These are phyloP conservation scores for Zoysia pacifica DNA, from an alignment of 176 grass and related monocot genomes.

Conservation along the genomic window DNA sequence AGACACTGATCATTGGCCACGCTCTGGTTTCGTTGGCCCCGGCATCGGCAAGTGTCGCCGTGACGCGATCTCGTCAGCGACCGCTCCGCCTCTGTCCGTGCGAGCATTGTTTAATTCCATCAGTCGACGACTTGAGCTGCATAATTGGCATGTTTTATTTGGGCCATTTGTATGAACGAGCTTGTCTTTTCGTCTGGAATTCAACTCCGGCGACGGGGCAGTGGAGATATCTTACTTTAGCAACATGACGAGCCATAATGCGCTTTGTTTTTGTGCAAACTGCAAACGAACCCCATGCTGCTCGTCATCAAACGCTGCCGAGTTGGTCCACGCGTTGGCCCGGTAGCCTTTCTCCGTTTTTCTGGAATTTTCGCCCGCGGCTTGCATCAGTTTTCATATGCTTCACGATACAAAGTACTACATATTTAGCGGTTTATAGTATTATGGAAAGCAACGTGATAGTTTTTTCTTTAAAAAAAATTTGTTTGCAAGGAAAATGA, in stretches of 20 bases:
- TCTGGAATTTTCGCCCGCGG: too few species aligned
- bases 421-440: neutral
- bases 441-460: neutral
- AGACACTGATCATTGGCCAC: neutral
- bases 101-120: neutral
- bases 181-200: conserved; percentile 33
- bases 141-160: conserved; percentile 40
- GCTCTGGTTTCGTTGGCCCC: conserved; percentile 10
- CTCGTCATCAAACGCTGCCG: neutral
- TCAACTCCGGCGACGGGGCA: conserved; percentile 34
- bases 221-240: conserved; percentile 42
- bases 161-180: conserved; percentile 22
- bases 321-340: conserved; percentile 32
- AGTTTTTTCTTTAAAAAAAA: neutral
- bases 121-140: conserved; percentile 9
- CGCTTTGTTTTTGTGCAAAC: conserved; percentile 1
- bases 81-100: neutral
- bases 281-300: neutral
- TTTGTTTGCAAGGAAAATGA: neutral
- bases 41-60: conserved; percentile 3
- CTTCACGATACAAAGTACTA: neutral
- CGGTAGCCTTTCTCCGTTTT: neutral
- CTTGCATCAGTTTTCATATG: neutral
- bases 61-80: conserved; percentile 42
- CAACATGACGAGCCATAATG: conserved; percentile 39